phyloP scores from a whole-genome alignment of 768 basidiomycete genomes.

The Amyloporia xantha region DNA sequence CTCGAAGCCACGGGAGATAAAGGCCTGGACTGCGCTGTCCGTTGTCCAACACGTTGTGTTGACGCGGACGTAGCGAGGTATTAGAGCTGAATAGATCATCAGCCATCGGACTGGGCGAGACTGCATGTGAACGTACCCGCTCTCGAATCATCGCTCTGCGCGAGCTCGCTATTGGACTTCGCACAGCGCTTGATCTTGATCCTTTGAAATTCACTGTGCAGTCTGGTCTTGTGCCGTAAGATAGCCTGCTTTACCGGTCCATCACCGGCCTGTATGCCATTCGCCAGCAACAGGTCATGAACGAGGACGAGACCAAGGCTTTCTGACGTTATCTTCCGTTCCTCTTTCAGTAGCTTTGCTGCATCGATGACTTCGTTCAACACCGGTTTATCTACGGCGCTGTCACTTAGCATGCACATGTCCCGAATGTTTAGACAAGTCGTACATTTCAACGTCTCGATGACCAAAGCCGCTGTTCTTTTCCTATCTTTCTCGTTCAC shows the following conservation, averaged over 20 bases:
- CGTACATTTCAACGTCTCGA: constrained; percentile 95
- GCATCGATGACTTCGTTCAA: constrained; percentile 62
- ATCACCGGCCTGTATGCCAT: constrained; percentile 86
- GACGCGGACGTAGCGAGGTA: constrained; percentile 82
- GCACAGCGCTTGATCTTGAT: constrained; percentile 73
- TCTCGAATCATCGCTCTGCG: constrained; percentile 50
- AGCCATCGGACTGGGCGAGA: background rate
- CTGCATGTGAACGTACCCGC: constrained; percentile 51
- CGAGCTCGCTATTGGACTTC: constrained; percentile 58
- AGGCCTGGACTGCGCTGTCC: constrained; percentile 54
- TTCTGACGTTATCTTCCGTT: constrained; percentile 68
- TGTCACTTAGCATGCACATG: no score
- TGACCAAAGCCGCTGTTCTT: constrained; percentile 78
- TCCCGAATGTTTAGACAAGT: no score
- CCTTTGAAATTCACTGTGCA: constrained; percentile 81
- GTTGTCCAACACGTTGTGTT: constrained; percentile 67
- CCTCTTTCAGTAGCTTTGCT: constrained; percentile 64
- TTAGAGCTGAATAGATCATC: constrained; percentile 39
- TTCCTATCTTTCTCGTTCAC: constrained; percentile 71
- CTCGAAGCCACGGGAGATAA: constrained; percentile 50
- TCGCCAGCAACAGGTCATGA: constrained; percentile 80
- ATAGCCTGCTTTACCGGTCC: constrained; percentile 87
- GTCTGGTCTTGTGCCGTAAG: constrained; percentile 81
- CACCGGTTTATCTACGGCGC: constrained; percentile 62
- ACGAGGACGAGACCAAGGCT: constrained; percentile 82